Percentiles rank a stretch among this genome's conserved stretches.
These are phyloP conservation scores for Fusarium oxysporum DNA, from an alignment of 2,329 filamentous ascomycete species.

Conservation along the genomic window DNA sequence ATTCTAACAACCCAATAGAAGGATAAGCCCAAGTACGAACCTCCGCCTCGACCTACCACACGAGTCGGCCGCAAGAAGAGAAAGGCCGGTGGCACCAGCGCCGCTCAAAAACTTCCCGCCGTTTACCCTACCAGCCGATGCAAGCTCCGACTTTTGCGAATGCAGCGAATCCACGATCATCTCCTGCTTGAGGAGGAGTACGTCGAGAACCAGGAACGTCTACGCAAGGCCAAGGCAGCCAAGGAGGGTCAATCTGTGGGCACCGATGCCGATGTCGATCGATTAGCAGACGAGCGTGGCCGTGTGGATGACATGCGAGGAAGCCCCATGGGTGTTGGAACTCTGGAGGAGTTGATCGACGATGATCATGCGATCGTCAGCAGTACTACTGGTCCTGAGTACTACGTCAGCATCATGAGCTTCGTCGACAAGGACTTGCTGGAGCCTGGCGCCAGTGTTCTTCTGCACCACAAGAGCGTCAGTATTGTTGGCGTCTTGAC, in stretches of 20 bases:
- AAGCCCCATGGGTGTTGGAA: conserved; percentile 98
- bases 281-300: conserved; percentile 93
- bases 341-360: conserved; percentile 97
- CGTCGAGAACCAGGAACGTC: conserved; percentile 97
- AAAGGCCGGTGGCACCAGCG: conserved; percentile 91
- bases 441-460: conserved; percentile 93
- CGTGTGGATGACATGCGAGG: conserved; percentile 98
- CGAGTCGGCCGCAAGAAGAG: conserved; percentile 99
- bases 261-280: conserved; percentile 78
- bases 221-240: conserved; percentile 89
- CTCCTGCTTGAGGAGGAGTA: conserved; percentile 97
- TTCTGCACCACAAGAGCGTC: conserved; percentile 97
- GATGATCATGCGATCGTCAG: conserved; percentile 99
- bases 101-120: conserved; percentile 92
- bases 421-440: conserved; percentile 99
- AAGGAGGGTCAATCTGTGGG: conserved; percentile 77
- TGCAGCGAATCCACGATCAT: conserved; percentile 99
- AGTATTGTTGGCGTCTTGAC: conserved; percentile 98
- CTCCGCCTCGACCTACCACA: conserved; percentile 94
- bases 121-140: conserved; percentile 96
- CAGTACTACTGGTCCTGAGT: conserved; percentile 95
- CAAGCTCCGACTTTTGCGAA: conserved; percentile 95
- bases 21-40: conserved; percentile 99
- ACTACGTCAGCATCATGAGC: conserved; percentile 99
- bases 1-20: conserved; percentile 70